These are phyloP conservation scores for Abrus pulchellus DNA, from an alignment of 306 rosid species.

Conservation along the genomic window DNA sequence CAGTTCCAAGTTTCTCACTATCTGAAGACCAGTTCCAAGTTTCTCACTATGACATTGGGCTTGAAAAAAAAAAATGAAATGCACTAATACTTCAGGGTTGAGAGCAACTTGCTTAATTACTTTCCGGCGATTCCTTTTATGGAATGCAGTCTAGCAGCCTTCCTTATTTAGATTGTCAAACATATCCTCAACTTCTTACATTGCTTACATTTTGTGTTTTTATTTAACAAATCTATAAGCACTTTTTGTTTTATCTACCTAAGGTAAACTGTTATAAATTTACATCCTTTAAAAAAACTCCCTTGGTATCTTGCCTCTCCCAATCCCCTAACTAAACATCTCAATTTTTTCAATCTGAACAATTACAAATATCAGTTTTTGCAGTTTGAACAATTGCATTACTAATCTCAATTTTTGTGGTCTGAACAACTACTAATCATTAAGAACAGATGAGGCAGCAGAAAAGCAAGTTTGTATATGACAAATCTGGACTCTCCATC, in stretches of 20 bases:
- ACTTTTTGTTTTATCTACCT: background rate
- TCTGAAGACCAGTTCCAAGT: background rate
- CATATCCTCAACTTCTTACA: slow-evolving; percentile 15
- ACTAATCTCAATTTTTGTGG: slow-evolving; percentile 4
- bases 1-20: background rate
- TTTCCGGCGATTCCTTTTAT: slow-evolving; percentile 3
- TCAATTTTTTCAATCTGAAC: slow-evolving; percentile 6
- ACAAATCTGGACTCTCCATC: slow-evolving; percentile 21
- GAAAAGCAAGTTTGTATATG: slow-evolving; percentile 24
- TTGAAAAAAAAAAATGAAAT: slow-evolving; percentile 9
- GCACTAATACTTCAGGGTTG: slow-evolving; percentile 17
- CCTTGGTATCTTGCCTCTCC: background rate
- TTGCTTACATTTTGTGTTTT: background rate
- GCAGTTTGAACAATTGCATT: slow-evolving; percentile 18
- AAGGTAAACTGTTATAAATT: background rate
- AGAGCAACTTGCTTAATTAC: slow-evolving; percentile 12
- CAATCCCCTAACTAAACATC: slow-evolving; percentile 4
- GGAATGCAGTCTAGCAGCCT: slow-evolving; percentile 24
- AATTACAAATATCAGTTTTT: slow-evolving; percentile 13
- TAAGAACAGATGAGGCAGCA: background rate
- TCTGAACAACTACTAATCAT: slow-evolving; percentile 9
- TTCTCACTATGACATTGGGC: background rate
- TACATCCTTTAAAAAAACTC: background rate
- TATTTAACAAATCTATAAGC: background rate
- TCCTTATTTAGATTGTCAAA: background rate